Evolutionary conservation across 2,329 filamentous ascomycete genomes (phyloP).

Genomic region (Dactylellina parvicollis): DNA sequence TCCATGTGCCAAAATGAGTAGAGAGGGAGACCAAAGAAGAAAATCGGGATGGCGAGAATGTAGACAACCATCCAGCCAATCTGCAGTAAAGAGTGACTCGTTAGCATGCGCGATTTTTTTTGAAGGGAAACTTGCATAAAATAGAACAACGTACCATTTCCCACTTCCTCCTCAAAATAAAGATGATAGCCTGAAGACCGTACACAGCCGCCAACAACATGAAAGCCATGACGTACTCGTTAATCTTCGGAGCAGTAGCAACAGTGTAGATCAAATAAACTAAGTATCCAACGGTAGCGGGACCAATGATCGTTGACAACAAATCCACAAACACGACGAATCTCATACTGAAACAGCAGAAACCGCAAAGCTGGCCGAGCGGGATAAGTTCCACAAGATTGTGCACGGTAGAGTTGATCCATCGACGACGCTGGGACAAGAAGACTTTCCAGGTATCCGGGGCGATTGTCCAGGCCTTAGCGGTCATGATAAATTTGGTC

Average conservation of each 20-base stretch:
- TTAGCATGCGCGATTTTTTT: conserved; percentile 5
- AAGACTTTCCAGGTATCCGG: conserved; percentile 95
- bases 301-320: conserved; percentile 88
- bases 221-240: conserved; percentile 75
- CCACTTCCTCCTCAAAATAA: conserved; percentile 96
- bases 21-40: conserved; percentile 86
- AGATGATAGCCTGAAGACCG: conserved; percentile 95
- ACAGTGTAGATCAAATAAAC: conserved; percentile 85
- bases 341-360: conserved; percentile 99
- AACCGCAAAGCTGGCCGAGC: conserved; percentile 92
- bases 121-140: not conserved
- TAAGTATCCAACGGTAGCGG: conserved; percentile 89
- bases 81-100: conserved; percentile 18
- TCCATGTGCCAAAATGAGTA: conserved; percentile 99
- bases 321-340: conserved; percentile 96
- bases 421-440: conserved; percentile 96
- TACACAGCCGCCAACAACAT: conserved; percentile 94
- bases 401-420: conserved; percentile 99
- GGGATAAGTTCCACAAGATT: conserved; percentile 96
- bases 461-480: conserved; percentile 96
- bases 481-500: conserved; percentile 94
- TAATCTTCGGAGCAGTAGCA: conserved; percentile 70
- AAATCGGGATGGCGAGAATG: conserved; percentile 87
- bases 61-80: conserved; percentile 99
- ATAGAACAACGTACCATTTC: conserved; percentile 72